These are phyloP conservation scores for Zangia roseola DNA, from an alignment of 768 basidiomycete genomes.

Conservation along the genomic window DNA sequence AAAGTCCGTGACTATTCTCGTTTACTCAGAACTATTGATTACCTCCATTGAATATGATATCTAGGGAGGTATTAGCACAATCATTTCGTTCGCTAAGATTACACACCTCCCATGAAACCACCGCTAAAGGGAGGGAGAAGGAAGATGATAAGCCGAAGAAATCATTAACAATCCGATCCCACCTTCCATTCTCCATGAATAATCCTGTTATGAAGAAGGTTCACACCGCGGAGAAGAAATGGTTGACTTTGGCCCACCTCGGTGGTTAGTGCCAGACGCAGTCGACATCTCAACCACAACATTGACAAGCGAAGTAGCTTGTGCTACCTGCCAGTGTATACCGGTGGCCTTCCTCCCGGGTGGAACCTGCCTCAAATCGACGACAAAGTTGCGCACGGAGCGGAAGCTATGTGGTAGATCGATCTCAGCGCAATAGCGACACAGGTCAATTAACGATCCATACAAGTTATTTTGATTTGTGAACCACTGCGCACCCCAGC, in stretches of 20 bases:
- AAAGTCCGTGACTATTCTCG: background rate
- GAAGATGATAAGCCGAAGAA: background rate
- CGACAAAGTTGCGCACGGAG: constrained; percentile 70
- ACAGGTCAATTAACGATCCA: background rate
- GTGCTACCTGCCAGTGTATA: constrained; percentile 82
- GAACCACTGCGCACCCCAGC: constrained; percentile 30
- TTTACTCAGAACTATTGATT: background rate
- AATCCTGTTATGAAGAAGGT: constrained; percentile 34
- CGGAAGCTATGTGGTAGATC: constrained; percentile 49
- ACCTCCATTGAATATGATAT: constrained; percentile 45
- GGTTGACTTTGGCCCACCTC: constrained; percentile 43
- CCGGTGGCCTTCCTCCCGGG: constrained; percentile 55
- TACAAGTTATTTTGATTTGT: constrained; percentile 24
- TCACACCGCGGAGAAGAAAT: background rate
- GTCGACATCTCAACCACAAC: constrained; percentile 70
- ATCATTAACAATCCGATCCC: background rate
- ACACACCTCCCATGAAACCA: constrained; percentile 55
- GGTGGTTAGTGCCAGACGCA: constrained; percentile 58
- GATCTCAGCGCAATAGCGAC: constrained; percentile 2
- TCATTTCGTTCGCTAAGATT: background rate
- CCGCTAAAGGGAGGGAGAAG: constrained; percentile 25
- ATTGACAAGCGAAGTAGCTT: constrained; percentile 72
- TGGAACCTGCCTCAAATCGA: constrained; percentile 61
- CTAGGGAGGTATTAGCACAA: constrained; percentile 13
- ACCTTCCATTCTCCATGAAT: constrained; percentile 77